phyloP scores from a whole-genome alignment of 1,284 basidiomycete genomes.

The Trichosporon asahii region DNA sequence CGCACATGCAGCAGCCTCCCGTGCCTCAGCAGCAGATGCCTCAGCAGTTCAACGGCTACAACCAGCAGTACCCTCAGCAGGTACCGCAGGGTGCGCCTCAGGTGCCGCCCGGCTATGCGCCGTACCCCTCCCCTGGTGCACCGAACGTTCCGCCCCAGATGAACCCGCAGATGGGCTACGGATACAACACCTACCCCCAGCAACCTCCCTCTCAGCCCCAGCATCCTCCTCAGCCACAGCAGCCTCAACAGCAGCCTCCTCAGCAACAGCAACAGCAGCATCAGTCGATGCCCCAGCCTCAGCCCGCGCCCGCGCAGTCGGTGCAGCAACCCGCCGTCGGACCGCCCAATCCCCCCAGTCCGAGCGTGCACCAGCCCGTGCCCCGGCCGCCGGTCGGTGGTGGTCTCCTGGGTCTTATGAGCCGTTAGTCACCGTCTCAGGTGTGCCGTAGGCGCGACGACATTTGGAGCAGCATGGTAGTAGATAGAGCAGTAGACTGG shows the following conservation, averaged over 20 bases:
- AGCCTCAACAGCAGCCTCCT: background rate
- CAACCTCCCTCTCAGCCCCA: background rate
- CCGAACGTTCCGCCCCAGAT: too few relatives aligned
- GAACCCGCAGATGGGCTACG: background rate
- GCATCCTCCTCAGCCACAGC: background rate
- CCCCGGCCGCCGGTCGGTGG: conserved; percentile 26
- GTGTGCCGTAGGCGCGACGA: too few relatives aligned
- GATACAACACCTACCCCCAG: too few relatives aligned
- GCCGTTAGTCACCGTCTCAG: background rate
- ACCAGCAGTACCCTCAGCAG: background rate
- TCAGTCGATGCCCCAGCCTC: background rate
- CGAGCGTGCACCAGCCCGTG: conserved; percentile 26
- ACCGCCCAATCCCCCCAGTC: conserved; percentile 8
- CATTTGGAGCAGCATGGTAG: too few relatives aligned
- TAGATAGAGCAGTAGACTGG: too few relatives aligned
- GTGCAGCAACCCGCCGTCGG: background rate
- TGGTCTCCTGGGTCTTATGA: conserved; percentile 20
- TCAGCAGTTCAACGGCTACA: too few relatives aligned
- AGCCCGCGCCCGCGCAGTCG: background rate
- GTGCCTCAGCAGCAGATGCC: too few relatives aligned
- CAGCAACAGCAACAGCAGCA: background rate
- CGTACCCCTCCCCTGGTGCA: background rate
- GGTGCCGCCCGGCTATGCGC: background rate
- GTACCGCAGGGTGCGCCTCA: background rate
- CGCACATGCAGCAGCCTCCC: background rate